Conservation (phyloP, 2,329 filamentous ascomycete species). For the Penicillium capsulatum region DNA sequence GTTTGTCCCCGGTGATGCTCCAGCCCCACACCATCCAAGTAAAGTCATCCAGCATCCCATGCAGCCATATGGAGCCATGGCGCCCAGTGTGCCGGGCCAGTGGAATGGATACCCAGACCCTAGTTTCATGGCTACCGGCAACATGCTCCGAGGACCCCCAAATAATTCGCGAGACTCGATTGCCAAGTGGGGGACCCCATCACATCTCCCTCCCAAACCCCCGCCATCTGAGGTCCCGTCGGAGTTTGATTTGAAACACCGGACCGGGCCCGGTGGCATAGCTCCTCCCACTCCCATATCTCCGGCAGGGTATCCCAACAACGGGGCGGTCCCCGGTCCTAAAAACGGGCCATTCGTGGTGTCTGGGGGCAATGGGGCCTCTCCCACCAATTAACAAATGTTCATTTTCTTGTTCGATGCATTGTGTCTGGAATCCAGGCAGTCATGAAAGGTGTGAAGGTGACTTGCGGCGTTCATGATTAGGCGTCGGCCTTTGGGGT, state of each 20-base stretch:
- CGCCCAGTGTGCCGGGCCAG: conserved; percentile 23
- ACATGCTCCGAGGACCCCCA: conserved; percentile 19
- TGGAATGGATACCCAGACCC: conserved; percentile 29
- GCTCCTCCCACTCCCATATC: conserved; percentile 18
- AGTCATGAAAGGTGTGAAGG: too few species aligned
- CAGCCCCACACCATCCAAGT: conserved; percentile 31
- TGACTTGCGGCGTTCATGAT: not conserved
- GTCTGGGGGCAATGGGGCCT: conserved; percentile 30
- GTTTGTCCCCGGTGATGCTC: conserved; percentile 66
- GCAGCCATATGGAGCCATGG: conserved; percentile 25
- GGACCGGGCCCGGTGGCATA: conserved; percentile 23
- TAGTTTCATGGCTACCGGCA: conserved; percentile 18
- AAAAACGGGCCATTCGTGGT: conserved; percentile 39
- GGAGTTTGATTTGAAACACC: conserved; percentile 39
- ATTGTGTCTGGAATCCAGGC: not conserved
- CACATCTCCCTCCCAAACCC: conserved; percentile 49
- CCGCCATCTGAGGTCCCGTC: conserved; percentile 46
- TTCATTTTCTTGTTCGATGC: not conserved
- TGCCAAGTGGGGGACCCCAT: conserved; percentile 49
- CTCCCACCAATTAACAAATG: conserved; percentile 26
- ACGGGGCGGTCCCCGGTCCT: conserved; percentile 15
- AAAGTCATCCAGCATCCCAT: conserved; percentile 29
- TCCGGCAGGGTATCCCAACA: conserved; percentile 22
- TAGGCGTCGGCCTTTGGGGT: conserved; percentile 1
- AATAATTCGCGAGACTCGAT: conserved; percentile 38